phyloP scores from a whole-genome alignment of 139 green algal species.

The Chlorella sp. region DNA sequence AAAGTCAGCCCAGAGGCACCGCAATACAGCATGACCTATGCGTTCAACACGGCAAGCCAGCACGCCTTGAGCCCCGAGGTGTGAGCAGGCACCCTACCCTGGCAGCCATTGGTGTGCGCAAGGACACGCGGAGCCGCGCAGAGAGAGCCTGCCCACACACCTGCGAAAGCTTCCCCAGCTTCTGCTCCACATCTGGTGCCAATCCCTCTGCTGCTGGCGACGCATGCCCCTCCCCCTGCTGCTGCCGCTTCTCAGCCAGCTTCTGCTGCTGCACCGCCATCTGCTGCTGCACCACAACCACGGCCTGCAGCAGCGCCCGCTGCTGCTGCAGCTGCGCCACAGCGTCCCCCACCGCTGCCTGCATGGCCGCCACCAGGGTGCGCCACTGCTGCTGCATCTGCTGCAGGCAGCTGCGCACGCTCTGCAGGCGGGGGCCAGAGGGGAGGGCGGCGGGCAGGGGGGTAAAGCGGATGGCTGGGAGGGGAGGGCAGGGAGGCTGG shows the following conservation, averaged over 20 bases:
- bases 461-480: background rate
- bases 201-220: no score
- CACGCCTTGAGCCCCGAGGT: no score
- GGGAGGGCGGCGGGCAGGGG: background rate
- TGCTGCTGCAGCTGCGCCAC: background rate
- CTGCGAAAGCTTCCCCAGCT: no score
- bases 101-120: no score
- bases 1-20: no score
- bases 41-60: no score
- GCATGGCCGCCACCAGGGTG: slow-evolving; percentile 8
- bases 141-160: no score
- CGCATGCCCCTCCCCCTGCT: background rate
- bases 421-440: background rate
- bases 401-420: background rate
- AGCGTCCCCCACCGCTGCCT: background rate
- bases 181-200: no score
- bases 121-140: no score
- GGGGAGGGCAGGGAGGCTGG: background rate
- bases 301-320: background rate
- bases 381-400: slow-evolving; percentile 24
- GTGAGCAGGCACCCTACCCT: no score
- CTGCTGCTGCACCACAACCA: background rate
- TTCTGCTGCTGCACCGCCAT: background rate
- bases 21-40: no score
- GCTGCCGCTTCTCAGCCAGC: background rate